These are phyloP conservation scores for Tuber aestivum DNA, from an alignment of 495 filamentous ascomycete species.

Conservation along the genomic window DNA sequence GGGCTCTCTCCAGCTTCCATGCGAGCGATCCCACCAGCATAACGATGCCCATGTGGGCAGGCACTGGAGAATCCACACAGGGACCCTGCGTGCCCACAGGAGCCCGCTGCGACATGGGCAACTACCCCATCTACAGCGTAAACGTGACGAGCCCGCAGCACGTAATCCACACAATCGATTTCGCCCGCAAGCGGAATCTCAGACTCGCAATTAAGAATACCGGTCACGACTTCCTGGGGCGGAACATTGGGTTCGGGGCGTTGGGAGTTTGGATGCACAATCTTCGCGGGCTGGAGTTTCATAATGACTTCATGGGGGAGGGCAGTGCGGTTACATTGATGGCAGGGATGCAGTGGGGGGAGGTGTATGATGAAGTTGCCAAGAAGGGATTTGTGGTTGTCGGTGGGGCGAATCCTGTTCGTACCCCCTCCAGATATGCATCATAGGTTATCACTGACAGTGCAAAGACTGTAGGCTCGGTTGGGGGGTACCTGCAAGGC, in stretches of 20 bases:
- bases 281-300: slow-evolving; percentile 48
- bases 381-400: slow-evolving; percentile 13
- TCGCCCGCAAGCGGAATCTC: slow-evolving; percentile 34
- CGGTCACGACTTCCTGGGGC: slow-evolving; percentile 44
- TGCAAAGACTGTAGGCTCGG: slow-evolving; percentile 46
- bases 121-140: slow-evolving; percentile 34
- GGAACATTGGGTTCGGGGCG: slow-evolving; percentile 51
- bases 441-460: slow-evolving; percentile 9
- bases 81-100: slow-evolving; percentile 13
- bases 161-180: slow-evolving; percentile 25
- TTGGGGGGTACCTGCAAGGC: slow-evolving; percentile 54
- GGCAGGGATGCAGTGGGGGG: slow-evolving; percentile 48
- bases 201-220: slow-evolving; percentile 25
- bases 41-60: background rate
- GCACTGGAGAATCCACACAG: background rate
- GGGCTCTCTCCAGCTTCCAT: background rate
- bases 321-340: slow-evolving; percentile 50
- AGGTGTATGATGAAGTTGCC: slow-evolving; percentile 42
- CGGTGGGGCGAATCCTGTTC: slow-evolving; percentile 23
- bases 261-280: slow-evolving; percentile 52
- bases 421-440: background rate
- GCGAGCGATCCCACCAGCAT: background rate
- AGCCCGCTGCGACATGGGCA: slow-evolving; percentile 7
- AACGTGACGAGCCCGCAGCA: slow-evolving; percentile 25
- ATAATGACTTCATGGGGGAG: slow-evolving; percentile 44